Evolutionary conservation across 2,329 filamentous ascomycete genomes (phyloP).

Genomic region (Blastomyces emzantsi): DNA sequence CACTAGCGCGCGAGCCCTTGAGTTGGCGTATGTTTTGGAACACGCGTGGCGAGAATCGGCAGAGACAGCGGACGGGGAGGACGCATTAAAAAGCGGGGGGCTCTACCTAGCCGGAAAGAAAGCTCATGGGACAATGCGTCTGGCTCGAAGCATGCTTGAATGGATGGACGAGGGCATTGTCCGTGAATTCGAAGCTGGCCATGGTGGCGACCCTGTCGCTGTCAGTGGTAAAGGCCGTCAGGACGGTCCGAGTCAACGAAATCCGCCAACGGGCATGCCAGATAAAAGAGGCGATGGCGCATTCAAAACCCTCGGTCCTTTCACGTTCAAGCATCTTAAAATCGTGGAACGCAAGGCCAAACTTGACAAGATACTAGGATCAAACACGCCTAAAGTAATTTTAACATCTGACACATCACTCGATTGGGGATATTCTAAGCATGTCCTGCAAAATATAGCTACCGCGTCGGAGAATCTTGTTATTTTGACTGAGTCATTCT

Average conservation of each 20-base stretch:
- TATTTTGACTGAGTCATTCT: slow-evolving; percentile 66
- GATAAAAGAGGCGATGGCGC: slow-evolving; percentile 32
- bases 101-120: slow-evolving; percentile 82
- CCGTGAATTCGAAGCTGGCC: slow-evolving; percentile 70
- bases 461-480: slow-evolving; percentile 72
- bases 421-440: slow-evolving; percentile 91
- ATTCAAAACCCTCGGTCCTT: slow-evolving; percentile 54
- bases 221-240: slow-evolving; percentile 27
- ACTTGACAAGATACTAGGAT: slow-evolving; percentile 58
- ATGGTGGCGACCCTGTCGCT: slow-evolving; percentile 30
- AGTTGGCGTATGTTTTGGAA: slow-evolving; percentile 85
- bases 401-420: slow-evolving; percentile 82
- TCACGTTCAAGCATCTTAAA: slow-evolving; percentile 80
- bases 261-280: slow-evolving; percentile 22
- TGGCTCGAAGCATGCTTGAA: slow-evolving; percentile 91
- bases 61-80: slow-evolving; percentile 43
- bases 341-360: slow-evolving; percentile 74
- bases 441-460: slow-evolving; percentile 65
- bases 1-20: slow-evolving; percentile 87
- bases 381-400: slow-evolving; percentile 58
- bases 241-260: slow-evolving; percentile 34
- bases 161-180: slow-evolving; percentile 99
- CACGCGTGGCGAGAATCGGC: slow-evolving; percentile 73
- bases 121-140: slow-evolving; percentile 77
- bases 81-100: slow-evolving; percentile 43